Evolutionary conservation across 169 alveolate species (phyloP), one percentile per base, ranked within the genome.

Genomic region (Plasmodium berghei): DNA sequence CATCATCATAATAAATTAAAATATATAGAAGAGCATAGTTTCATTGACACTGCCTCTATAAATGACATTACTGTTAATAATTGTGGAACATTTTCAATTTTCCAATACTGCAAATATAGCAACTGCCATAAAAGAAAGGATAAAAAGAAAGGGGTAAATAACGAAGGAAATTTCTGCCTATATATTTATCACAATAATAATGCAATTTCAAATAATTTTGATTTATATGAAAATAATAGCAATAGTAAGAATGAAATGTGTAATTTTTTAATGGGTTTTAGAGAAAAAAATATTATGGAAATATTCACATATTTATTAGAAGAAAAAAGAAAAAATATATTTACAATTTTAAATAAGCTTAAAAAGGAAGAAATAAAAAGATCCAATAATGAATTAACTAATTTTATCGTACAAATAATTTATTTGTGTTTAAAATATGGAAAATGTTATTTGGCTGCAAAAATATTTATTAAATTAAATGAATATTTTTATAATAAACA

Each of bases 381-480:
- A 8, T 49, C 46, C 12, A 80, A 22, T 40, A 64, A 80, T 20
- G 72, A 67, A 26, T 20, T 80, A 80, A 67, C 83, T 67, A 40
- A 67, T 59, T 66, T 80, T 20, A 71, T 45, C 9, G 16, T 80
- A 12, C 12, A 26, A 9, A 48, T 80, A 42, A 80, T 80, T 40
- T 22, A 45, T 42, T 48, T 70, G 12, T 80, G 54, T 16, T 67
- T 66, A 54, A 49, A 67, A 67, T 49, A 4, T 62, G 69, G 24
- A 71, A 66, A 64, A 55, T 80, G 66, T 26, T 80, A 55, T 54
- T 48, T 80, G 46, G 90, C 90, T 9, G 63, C 90, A 24, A 48
- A 80, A 20, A 71, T 80, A 46, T 66, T 80, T 56, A 52, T 56
- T 72, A 69, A 12, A 10, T n/a, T 80, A 72, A 55, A 62, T 66